Base-by-base conservation (phyloP, 2,329 filamentous ascomycete genomes). In the Aspergillus fischeri region DNA sequence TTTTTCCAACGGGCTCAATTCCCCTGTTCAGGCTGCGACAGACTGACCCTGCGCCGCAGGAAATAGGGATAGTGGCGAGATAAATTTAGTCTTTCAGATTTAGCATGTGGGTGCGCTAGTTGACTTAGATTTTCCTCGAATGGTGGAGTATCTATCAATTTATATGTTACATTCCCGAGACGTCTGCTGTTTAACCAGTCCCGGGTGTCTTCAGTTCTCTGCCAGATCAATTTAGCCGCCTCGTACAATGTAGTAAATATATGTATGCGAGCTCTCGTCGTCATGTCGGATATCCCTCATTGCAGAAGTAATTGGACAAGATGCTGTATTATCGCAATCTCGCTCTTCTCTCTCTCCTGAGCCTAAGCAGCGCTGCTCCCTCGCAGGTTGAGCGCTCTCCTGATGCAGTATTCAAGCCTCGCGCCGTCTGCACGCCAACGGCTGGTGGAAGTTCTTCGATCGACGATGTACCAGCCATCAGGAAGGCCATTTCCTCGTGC, bases 391-490 rank as follows among this genome's bases (percentile, higher is more conserved):
- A 52, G 27, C 48, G 14, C n/a, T 42, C 21, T 2, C 32, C 56
- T 0, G 53, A 60, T 47, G 8, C 47, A 7, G 42, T 28, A 1
- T 11, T 60, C 17, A 29, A 51, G 2, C 38, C 61, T 8, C 67
- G 69, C 6, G 65, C 68, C 14, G 62, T 67, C 28, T 77, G 74
- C 55, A 76, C 69, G 0, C 68, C 73, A 2, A 55, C 52, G 11
- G 65, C 71, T 3, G 68, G 67, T 17, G 68, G 70, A 27, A 65
- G 64, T 6, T 58, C 67, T 2, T 70, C 67, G 1, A 69, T 62
- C 0, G 77, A 80, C 51, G 78, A 81, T 57, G 70, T 73, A 0
- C 78, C 78, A 1, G 75, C 76, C 1, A 80, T 81, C 48, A 61
- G 65, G 38, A 67, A 73, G 1, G 77, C 79, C 0, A 73, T 81